phyloP scores from a whole-genome alignment of 306 rosid species.

The Begonia fuchsioides region DNA sequence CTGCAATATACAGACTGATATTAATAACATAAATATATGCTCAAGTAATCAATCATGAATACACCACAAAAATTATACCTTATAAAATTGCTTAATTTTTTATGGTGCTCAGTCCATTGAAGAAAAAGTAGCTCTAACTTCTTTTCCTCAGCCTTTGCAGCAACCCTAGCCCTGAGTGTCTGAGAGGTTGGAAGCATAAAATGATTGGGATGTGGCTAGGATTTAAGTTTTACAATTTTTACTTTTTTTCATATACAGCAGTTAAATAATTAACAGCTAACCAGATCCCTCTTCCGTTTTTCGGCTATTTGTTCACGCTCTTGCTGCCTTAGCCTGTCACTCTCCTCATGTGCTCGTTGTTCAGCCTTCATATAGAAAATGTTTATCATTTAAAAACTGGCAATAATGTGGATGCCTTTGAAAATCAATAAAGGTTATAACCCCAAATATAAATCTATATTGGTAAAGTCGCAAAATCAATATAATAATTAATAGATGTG shows the following conservation, averaged over 20 bases:
- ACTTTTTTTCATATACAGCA: neutral
- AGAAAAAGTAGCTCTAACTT: constrained; percentile 91
- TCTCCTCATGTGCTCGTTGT: constrained; percentile 96
- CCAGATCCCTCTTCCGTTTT: constrained; percentile 89
- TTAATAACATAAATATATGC: constrained; percentile 1
- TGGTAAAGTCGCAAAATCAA: too few species aligned
- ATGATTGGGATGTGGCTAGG: neutral
- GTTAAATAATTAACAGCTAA: constrained; percentile 13
- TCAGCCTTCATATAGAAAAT: constrained; percentile 48
- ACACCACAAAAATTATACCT: constrained; percentile 34
- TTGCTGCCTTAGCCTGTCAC: constrained; percentile 79
- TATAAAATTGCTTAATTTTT: constrained; percentile 81
- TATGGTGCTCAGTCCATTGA: constrained; percentile 92
- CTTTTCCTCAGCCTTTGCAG: constrained; percentile 97
- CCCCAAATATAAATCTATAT: too few species aligned
- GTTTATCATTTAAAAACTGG: neutral
- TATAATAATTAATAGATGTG: too few species aligned
- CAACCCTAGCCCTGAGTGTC: constrained; percentile 94
- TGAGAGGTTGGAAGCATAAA: constrained; percentile 17
- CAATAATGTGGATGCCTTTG: too few species aligned
- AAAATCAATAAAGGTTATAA: too few species aligned
- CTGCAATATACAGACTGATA: constrained; percentile 30
- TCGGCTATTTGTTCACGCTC: constrained; percentile 87
- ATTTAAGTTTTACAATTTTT: neutral
- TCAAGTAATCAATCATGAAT: too few species aligned